Conservation (phyloP, 495 filamentous ascomycete genomes). For the Choiromyces venosus region DNA sequence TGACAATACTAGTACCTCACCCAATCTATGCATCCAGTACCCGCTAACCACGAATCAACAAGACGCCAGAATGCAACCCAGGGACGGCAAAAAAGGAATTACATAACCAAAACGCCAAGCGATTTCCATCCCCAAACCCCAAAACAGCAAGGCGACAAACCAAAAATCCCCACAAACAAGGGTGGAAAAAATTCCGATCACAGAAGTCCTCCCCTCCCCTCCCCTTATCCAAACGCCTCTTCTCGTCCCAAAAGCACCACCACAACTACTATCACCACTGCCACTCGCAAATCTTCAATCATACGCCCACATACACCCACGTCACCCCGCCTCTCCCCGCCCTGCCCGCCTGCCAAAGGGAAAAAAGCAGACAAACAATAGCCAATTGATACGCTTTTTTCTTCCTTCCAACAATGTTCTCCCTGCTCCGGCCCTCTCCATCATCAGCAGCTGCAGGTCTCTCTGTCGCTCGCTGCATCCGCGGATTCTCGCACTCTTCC, state of each 20-base stretch:
- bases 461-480: background rate
- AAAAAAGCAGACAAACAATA: background rate
- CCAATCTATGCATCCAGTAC: background rate
- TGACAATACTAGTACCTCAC: background rate
- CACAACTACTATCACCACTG: background rate
- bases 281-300: background rate
- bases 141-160: background rate
- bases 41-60: background rate
- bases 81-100: background rate
- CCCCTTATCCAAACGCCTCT: background rate
- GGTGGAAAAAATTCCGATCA: background rate
- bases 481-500: slow-evolving; percentile 15
- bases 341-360: background rate
- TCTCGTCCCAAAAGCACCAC: background rate
- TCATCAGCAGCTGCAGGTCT: background rate
- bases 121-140: background rate
- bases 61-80: background rate
- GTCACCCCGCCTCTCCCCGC: too few relatives aligned
- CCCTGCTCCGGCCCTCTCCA: slow-evolving; percentile 14
- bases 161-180: background rate
- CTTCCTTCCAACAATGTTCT: slow-evolving; percentile 14
- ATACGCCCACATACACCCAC: background rate
- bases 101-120: background rate
- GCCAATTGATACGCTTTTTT: background rate
- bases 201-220: background rate